These are phyloP conservation scores for Pilatotrama ljubarskyi DNA, from an alignment of 768 basidiomycete genomes.

Conservation along the genomic window DNA sequence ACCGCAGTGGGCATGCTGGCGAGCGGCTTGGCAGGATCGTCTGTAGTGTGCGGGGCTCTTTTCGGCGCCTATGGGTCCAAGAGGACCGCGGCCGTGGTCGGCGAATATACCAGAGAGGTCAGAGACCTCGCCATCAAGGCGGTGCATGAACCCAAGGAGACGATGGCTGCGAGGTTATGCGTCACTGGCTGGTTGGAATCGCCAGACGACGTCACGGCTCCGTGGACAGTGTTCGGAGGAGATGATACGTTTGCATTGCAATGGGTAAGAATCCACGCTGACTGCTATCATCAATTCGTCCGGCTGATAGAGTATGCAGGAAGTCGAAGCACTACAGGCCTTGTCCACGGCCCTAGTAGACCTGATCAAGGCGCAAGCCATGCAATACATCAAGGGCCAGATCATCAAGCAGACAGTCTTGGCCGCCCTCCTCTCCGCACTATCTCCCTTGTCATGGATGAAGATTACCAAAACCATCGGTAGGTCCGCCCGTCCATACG, in stretches of 20 bases:
- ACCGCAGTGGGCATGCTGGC: slow-evolving; percentile 52
- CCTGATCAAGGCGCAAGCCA: slow-evolving; percentile 48
- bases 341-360: slow-evolving; percentile 48
- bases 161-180: slow-evolving; percentile 52
- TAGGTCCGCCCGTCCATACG: slow-evolving; percentile 21
- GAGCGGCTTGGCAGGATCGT: slow-evolving; percentile 54
- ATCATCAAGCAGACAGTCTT: slow-evolving; percentile 53
- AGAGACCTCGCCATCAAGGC: slow-evolving; percentile 54
- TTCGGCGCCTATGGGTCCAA: slow-evolving; percentile 59
- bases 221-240: slow-evolving; percentile 50
- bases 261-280: slow-evolving; percentile 43
- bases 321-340: slow-evolving; percentile 52
- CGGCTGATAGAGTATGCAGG: slow-evolving; percentile 35
- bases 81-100: slow-evolving; percentile 48
- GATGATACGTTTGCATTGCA: slow-evolving; percentile 58
- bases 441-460: slow-evolving; percentile 51
- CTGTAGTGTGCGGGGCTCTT: slow-evolving; percentile 55
- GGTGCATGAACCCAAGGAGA: slow-evolving; percentile 41
- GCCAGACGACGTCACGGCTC: slow-evolving; percentile 47
- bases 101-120: slow-evolving; percentile 51
- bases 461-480: slow-evolving; percentile 57
- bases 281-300: no score
- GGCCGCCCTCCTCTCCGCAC: slow-evolving; percentile 46
- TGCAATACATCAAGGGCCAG: slow-evolving; percentile 50
- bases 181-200: slow-evolving; percentile 55